These are phyloP conservation scores for Dipodascus albidus DNA, from an alignment of 805 yeast species.

Conservation along the genomic window DNA sequence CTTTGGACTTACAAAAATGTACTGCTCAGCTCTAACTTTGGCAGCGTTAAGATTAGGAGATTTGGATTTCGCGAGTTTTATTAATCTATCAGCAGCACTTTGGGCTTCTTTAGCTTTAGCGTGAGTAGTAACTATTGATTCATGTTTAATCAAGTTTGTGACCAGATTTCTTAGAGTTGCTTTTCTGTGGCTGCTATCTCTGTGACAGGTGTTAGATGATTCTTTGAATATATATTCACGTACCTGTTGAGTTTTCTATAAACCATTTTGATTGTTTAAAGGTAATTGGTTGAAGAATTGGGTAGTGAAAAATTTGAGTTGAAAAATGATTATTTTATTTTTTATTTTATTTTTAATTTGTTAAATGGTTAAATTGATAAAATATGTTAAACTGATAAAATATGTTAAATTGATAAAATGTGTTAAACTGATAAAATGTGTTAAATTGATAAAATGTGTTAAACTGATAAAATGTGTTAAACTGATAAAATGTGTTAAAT, in stretches of 20 bases:
- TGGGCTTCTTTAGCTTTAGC: conserved; percentile 68
- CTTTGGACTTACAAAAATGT: conserved; percentile 25
- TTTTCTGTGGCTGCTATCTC: conserved; percentile 30
- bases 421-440: too few relatives aligned
- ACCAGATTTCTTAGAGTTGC: conserved; percentile 55
- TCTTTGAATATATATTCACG: neutral
- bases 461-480: too few relatives aligned
- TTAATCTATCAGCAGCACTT: conserved; percentile 48
- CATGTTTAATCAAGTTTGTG: conserved; percentile 57
- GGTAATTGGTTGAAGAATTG: neutral
- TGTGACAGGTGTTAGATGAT: neutral
- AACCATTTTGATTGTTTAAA: neutral
- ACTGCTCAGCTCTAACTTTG: conserved; percentile 26
- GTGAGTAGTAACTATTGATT: conserved; percentile 58
- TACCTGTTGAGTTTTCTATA: neutral
- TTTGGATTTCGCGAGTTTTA: conserved; percentile 43
- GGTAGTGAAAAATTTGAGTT: too few relatives aligned
- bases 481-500: too few relatives aligned
- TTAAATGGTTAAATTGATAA: too few relatives aligned
- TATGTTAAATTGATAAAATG: too few relatives aligned
- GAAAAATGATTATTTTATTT: too few relatives aligned
- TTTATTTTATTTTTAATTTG: too few relatives aligned
- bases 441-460: too few relatives aligned
- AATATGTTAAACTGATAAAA: too few relatives aligned
- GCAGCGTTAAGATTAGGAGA: conserved; percentile 13